Evolutionary conservation across 306 rosid species (phyloP).

Genomic region (Quercus glauca): DNA sequence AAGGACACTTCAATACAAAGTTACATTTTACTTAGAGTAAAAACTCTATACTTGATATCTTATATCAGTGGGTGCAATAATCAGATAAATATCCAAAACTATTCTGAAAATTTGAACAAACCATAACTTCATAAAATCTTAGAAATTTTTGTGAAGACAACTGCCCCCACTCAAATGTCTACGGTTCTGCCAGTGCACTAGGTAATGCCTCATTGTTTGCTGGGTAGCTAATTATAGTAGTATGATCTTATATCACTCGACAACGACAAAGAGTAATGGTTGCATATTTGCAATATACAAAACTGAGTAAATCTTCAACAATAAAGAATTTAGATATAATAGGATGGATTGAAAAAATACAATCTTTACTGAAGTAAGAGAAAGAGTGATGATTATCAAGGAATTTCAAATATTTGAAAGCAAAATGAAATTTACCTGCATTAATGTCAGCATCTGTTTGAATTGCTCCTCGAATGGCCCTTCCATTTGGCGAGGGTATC

Average conservation of each 20-base stretch:
- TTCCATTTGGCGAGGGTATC: conserved; percentile 90
- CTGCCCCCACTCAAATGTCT: too few species aligned
- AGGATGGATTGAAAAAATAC: neutral
- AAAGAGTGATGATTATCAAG: neutral
- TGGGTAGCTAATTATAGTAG: neutral
- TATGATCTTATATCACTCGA: neutral
- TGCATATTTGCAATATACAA: neutral
- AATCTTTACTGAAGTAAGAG: neutral
- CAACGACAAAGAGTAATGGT: neutral
- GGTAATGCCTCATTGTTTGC: neutral
- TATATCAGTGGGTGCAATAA: too few species aligned
- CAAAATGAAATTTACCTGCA: conserved; percentile 47
- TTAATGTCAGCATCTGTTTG: conserved; percentile 93
- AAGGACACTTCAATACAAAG: too few species aligned
- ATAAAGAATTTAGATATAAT: too few species aligned
- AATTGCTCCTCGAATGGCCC: conserved; percentile 86
- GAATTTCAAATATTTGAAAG: neutral
- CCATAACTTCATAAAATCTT: too few species aligned
- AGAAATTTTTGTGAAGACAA: too few species aligned
- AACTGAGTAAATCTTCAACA: too few species aligned
- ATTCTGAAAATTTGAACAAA: too few species aligned
- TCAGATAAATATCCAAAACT: too few species aligned
- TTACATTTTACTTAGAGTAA: too few species aligned
- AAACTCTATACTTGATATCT: too few species aligned
- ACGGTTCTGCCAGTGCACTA: neutral